Base-by-base conservation (phyloP, 257 asterid genomes). In the Nicotiana otophora region DNA sequence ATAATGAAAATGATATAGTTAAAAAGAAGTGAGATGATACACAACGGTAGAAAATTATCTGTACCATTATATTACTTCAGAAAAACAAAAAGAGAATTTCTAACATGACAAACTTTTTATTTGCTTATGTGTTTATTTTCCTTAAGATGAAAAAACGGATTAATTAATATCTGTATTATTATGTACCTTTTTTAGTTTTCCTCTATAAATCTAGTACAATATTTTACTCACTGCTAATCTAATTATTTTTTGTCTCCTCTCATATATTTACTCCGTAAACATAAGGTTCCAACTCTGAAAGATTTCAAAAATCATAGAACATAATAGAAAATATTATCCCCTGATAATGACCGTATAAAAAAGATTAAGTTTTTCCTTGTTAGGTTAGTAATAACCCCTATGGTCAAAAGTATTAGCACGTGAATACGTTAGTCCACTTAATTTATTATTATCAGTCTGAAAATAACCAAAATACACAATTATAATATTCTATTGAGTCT, bases 321-420 rank as follows among this genome's bases (percentile, higher is more conserved):
- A 31, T 20, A 46, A 46, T n/a, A 42, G 8, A 33, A 26, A 63
- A 39, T 53, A 61, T 19, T 26, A 63, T 48, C 10, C 4, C 58
- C 2, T 46, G 10, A 42, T 42, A 14, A 10, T 69, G 51, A 19
- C 28, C 83, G 26, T 75, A 51, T 58, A 75, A 14, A 11, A 4
- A 53, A 7, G 80, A 75, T 26, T 75, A 75, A 51, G 26, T 51
- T 75, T 51, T 75, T 75, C 26, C 53, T 72, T 74, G 31, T 51
- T 75, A 75, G 39, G 80, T 28, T 75, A 75, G 42, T 75, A 75
- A 7, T 48, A 3, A 26, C 42, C 39, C 3, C 5, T 3, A 46
- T 14, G 16, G 42, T 76, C 78, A 82, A 72, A 75, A 15, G 63
- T 75, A 51, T 51, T 48, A 75, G 80, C 63, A 75, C 63, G 63